Conservation (phyloP, 495 filamentous ascomycete genomes). For the Xylaria acuta region DNA sequence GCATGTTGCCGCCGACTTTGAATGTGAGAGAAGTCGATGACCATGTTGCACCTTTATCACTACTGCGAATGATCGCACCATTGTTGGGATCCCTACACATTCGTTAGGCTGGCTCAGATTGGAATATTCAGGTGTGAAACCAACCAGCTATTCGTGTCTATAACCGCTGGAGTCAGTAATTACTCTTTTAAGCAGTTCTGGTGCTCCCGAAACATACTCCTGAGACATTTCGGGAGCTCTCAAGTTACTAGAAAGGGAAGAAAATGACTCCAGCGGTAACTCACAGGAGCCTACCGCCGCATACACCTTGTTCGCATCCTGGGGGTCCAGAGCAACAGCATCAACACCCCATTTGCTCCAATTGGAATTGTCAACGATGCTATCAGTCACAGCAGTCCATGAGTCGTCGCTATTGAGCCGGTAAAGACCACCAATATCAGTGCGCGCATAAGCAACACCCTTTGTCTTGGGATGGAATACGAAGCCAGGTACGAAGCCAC, state of each 20-base stretch:
- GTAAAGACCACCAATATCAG: constrained; percentile 69
- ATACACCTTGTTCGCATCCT: constrained; percentile 61
- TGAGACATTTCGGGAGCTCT: too few relatives aligned
- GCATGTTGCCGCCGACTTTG: constrained; percentile 70
- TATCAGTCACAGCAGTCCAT: constrained; percentile 65
- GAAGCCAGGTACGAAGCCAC: constrained; percentile 65
- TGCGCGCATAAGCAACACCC: constrained; percentile 65
- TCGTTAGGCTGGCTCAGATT: not conserved
- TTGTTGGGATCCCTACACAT: constrained; percentile 57
- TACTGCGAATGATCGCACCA: constrained; percentile 58
- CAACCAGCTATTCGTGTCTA: constrained; percentile 62
- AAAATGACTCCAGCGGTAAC: too few relatives aligned
- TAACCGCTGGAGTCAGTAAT: too few relatives aligned
- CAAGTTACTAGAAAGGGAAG: too few relatives aligned
- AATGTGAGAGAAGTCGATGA: constrained; percentile 55
- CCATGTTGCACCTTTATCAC: constrained; percentile 60
- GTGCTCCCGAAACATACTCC: too few relatives aligned
- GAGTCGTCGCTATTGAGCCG: constrained; percentile 60
- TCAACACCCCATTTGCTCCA: constrained; percentile 67
- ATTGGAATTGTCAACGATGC: constrained; percentile 52
- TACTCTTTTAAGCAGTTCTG: too few relatives aligned
- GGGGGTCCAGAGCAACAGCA: constrained; percentile 63
- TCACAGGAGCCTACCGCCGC: constrained; percentile 63
- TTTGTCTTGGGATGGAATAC: constrained; percentile 63
- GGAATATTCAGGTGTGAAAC: not conserved